Evolutionary conservation across 2,329 filamentous ascomycete species (phyloP), one percentile per base, ranked within the genome.

Genomic region (Fusarium mundagurra): DNA sequence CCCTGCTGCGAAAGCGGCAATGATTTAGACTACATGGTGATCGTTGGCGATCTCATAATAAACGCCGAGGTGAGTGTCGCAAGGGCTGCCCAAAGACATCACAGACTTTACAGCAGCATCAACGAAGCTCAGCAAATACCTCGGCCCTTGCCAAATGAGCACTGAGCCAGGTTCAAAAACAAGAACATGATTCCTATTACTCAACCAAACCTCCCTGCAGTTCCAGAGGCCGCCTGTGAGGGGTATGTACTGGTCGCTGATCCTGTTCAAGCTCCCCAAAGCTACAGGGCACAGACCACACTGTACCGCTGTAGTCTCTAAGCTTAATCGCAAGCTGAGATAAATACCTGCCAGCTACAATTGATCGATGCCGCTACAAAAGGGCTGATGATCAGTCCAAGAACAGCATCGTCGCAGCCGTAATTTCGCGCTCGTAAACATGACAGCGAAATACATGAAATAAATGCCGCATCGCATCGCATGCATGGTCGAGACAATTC

Each of bases 401-500:
- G 70, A 70, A 48, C 47, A 72, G 69, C 58, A 61, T 70, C 39
- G 44, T 47, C 47, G 16, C 47, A 51, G 18, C 22, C 29, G 39
- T 50, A 22, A 34, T 48, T 61, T 57, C 18, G 36, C 50, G 58
- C 67, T 50, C 41, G n/a, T 17, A n/a, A 33, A 54, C 11, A 22
- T 5, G 33, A 2, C 11, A 33, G 18, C 33, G 39, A 53, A 20
- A 44, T 43, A 24, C n/a, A n/a, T n/a, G n/a, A n/a, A 48, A 48
- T 34, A 72, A 72, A 65, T 73, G 33, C 69, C 69, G 60, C 69
- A 47, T 29, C 69, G 60, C 69, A 47, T 29, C 69, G 60, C 54
- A 22, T 47, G 18, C 44, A 31, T 31, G 45, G 22, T 24, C 20
- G 22, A 58, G 31, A 34, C 60, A 39, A 6, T 18, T 29, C 27